phyloP scores from a whole-genome alignment of 331 rosid genomes.

The Pyracantha coccinea region DNA sequence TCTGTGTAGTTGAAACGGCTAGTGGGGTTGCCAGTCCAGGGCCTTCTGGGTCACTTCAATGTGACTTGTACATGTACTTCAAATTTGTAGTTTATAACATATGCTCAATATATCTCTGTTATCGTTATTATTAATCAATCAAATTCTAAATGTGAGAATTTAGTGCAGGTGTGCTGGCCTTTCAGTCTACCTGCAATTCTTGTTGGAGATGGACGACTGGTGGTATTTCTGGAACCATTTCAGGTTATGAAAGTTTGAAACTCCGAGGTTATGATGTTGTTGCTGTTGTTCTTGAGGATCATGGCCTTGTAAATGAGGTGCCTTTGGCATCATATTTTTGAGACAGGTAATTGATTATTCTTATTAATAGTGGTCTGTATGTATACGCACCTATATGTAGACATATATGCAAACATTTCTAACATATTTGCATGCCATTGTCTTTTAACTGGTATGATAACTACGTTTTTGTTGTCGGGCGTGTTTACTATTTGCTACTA shows the following conservation, averaged over 20 bases:
- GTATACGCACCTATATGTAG: neutral
- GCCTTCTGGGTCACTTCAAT: slow-evolving; percentile 90
- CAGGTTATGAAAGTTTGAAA: slow-evolving; percentile 82
- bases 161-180: slow-evolving; percentile 42
- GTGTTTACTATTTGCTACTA: neutral
- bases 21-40: slow-evolving; percentile 97
- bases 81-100: neutral
- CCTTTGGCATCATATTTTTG: slow-evolving; percentile 60
- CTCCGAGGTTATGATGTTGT: slow-evolving; percentile 83
- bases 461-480: neutral
- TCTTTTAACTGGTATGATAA: neutral
- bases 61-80: slow-evolving; percentile 78
- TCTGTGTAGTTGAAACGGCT: slow-evolving; percentile 82
- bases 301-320: slow-evolving; percentile 83
- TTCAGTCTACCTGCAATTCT: slow-evolving; percentile 86
- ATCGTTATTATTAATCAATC: neutral
- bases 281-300: slow-evolving; percentile 75
- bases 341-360: slow-evolving; percentile 41
- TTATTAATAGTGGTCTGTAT: neutral
- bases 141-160: neutral
- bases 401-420: neutral
- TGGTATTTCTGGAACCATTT: slow-evolving; percentile 90
- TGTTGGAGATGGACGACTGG: slow-evolving; percentile 93
- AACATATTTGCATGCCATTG: neutral
- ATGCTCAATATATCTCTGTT: neutral